Percentiles rank a stretch among this genome's conserved stretches.
phyloP scores from a whole-genome alignment of 2,329 filamentous ascomycete species.

The Epichloe bromicola region DNA sequence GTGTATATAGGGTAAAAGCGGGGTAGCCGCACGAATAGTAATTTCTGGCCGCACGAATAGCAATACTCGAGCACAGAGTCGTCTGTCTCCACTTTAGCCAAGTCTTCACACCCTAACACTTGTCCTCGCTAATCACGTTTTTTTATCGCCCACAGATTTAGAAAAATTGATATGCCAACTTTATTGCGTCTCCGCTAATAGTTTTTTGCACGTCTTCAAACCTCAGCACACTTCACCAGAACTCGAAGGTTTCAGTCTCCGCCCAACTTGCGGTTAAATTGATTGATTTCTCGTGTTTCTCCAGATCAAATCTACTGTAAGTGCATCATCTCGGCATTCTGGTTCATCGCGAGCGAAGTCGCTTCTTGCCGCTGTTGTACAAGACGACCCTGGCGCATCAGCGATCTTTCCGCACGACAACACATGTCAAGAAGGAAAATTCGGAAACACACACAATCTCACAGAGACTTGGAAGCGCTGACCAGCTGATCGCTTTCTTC shows the following conservation, averaged over 20 bases:
- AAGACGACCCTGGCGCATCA: not conserved
- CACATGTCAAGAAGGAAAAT: too few relatives aligned
- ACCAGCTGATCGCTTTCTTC: constrained; percentile 4
- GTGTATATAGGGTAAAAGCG: too few relatives aligned
- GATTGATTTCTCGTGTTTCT: constrained; percentile 94
- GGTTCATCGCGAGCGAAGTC: not conserved
- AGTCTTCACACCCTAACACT: constrained; percentile 12
- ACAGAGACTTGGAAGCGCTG: too few relatives aligned
- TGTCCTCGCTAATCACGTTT: constrained; percentile 15
- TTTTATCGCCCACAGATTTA: constrained; percentile 21
- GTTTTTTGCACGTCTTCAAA: constrained; percentile 15
- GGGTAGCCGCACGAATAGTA: too few relatives aligned
- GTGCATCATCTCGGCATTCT: constrained; percentile 12
- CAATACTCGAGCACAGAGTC: too few relatives aligned
- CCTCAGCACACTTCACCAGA: constrained; percentile 34
- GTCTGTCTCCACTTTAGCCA: not conserved
- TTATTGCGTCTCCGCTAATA: constrained; percentile 12
- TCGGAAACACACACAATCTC: too few relatives aligned
- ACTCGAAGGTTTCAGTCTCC: constrained; percentile 99
- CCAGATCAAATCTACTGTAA: constrained; percentile 20
- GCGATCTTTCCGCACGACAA: not conserved
- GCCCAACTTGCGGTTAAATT: constrained; percentile 96
- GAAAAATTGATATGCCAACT: constrained; percentile 16
- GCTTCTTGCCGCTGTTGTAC: not conserved
- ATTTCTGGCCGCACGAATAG: too few relatives aligned